Evolutionary conservation across 257 asterid genomes (phyloP).

Genomic region (Solanum tarijense): DNA sequence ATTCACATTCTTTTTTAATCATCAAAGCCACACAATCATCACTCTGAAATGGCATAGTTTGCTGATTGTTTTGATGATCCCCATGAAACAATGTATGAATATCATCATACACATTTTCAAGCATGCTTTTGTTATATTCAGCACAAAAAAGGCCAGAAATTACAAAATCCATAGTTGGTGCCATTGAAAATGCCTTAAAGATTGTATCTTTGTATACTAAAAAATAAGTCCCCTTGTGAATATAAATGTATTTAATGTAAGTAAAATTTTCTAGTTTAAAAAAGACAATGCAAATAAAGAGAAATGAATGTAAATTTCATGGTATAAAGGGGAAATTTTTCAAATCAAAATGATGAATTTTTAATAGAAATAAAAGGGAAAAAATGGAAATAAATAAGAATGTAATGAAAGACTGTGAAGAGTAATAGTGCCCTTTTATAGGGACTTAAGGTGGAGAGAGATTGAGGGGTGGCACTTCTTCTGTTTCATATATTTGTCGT

Average conservation of each 20-base stretch:
- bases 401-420: neutral
- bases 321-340: neutral
- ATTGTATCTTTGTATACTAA: neutral
- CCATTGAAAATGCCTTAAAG: neutral
- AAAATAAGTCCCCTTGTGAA: neutral
- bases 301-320: neutral
- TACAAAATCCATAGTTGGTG: neutral
- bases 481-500: neutral
- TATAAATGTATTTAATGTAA: neutral
- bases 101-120: neutral
- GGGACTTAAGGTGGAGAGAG: neutral
- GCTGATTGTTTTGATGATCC: neutral
- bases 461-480: neutral
- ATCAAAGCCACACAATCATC: constrained; percentile 2
- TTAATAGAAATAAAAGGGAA: neutral
- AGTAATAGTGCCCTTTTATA: neutral
- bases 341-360: neutral
- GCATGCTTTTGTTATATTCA: neutral
- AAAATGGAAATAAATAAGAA: neutral
- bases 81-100: neutral
- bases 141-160: neutral
- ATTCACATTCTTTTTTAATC: constrained; percentile 2
- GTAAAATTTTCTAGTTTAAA: neutral
- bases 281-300: neutral
- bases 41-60: neutral